phyloP scores from a whole-genome alignment of 345 rosid genomes.

The Alliaria petiolata region DNA sequence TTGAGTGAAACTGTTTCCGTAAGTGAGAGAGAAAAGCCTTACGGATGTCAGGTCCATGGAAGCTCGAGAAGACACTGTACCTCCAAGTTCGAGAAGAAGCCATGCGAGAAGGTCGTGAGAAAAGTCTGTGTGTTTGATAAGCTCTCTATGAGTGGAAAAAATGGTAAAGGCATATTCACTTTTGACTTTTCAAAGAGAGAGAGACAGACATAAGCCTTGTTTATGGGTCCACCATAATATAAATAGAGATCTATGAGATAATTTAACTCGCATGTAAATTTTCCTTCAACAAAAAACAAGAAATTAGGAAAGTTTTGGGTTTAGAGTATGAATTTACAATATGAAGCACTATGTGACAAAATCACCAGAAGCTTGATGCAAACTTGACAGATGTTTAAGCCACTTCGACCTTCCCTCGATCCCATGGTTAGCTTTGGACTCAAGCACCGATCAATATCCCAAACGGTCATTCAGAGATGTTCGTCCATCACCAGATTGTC shows the following conservation, averaged over 20 bases:
- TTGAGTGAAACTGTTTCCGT: neutral
- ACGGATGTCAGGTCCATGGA: neutral
- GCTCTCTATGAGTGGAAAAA: too few relatives aligned
- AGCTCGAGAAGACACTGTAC: neutral
- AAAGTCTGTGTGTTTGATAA: too few relatives aligned
- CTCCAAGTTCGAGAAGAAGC: neutral
- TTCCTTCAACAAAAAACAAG: too few relatives aligned
- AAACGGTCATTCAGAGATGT: conserved; percentile 77
- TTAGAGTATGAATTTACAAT: neutral
- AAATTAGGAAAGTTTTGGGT: neutral
- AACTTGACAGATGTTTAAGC: neutral
- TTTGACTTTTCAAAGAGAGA: neutral
- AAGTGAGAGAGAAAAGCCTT: neutral
- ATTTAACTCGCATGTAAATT: too few relatives aligned
- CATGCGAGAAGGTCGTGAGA: neutral
- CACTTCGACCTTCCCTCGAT: neutral
- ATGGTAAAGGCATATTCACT: neutral
- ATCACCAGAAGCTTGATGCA: neutral
- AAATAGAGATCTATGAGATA: too few relatives aligned
- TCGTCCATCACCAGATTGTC: conserved; percentile 96
- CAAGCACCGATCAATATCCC: conserved; percentile 51
- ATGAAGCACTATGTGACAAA: neutral
- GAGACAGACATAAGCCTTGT: too few relatives aligned
- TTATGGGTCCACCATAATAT: too few relatives aligned
- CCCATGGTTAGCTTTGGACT: neutral